Conservation (phyloP, 495 filamentous ascomycete genomes). For the Daldinia bambusicola region DNA sequence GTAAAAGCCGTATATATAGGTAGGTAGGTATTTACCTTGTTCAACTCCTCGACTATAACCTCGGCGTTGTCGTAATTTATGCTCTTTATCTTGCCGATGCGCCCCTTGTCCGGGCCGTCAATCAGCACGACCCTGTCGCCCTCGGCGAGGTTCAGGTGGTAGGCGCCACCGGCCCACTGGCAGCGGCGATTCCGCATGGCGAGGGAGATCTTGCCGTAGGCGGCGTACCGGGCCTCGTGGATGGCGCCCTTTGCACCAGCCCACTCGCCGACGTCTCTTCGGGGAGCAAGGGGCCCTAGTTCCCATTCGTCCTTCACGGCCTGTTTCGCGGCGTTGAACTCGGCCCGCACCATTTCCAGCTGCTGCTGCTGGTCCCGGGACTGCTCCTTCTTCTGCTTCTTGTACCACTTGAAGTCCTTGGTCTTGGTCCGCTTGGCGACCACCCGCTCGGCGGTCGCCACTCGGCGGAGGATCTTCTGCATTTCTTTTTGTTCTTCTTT, state of each 20-base stretch:
- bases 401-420: slow-evolving; percentile 49
- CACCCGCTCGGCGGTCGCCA: slow-evolving; percentile 72
- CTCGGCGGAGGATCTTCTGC: slow-evolving; percentile 79
- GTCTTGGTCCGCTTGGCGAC: slow-evolving; percentile 60
- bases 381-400: slow-evolving; percentile 49
- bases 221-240: slow-evolving; percentile 47
- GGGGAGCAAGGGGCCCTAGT: slow-evolving; percentile 78
- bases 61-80: slow-evolving; percentile 67
- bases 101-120: slow-evolving; percentile 79
- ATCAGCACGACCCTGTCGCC: slow-evolving; percentile 83
- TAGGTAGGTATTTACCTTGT: too few relatives aligned
- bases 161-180: slow-evolving; percentile 62
- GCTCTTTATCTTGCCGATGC: slow-evolving; percentile 74
- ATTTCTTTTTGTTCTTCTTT: slow-evolving; percentile 52
- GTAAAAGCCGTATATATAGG: too few relatives aligned
- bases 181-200: slow-evolving; percentile 48
- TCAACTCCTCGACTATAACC: slow-evolving; percentile 70
- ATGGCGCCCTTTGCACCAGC: slow-evolving; percentile 60
- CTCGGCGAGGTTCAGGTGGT: slow-evolving; percentile 69
- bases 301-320: slow-evolving; percentile 73
- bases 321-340: slow-evolving; percentile 47
- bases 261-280: slow-evolving; percentile 66
- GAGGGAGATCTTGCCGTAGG: slow-evolving; percentile 42
- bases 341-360: slow-evolving; percentile 9
- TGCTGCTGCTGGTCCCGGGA: slow-evolving; percentile 17